Conservation (phyloP, 148 eudicot genomes). For the Simmondsia chinensis region DNA sequence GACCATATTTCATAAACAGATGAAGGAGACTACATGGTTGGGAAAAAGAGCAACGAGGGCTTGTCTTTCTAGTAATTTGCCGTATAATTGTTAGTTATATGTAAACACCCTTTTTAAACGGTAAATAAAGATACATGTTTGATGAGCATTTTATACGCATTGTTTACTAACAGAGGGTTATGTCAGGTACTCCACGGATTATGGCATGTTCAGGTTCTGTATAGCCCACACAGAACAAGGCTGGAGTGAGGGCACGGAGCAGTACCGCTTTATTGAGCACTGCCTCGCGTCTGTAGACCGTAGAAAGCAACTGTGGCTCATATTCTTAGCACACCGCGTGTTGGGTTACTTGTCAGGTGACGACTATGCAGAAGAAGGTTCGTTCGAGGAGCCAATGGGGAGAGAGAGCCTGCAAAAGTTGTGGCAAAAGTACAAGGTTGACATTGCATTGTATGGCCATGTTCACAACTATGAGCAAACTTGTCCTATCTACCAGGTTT, state of each 20-base stretch:
- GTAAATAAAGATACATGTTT: no score
- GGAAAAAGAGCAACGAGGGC: no score
- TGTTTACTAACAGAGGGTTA: no score
- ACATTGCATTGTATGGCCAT: slow-evolving; percentile 80
- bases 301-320: slow-evolving; percentile 89
- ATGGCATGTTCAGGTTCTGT: slow-evolving; percentile 92
- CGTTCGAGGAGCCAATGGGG: slow-evolving; percentile 93
- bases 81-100: no score
- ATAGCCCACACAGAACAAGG: slow-evolving; percentile 87
- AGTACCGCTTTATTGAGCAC: slow-evolving; percentile 72
- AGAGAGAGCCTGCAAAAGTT: slow-evolving; percentile 85
- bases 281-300: slow-evolving; percentile 83
- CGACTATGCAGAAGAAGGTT: slow-evolving; percentile 53
- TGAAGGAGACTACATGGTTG: no score
- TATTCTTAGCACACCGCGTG: slow-evolving; percentile 87
- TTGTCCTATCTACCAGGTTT: slow-evolving; percentile 84
- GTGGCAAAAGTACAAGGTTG: slow-evolving; percentile 94
- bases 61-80: no score
- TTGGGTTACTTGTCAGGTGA: slow-evolving; percentile 64
- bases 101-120: no score
- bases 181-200: slow-evolving; percentile 86
- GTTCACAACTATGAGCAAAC: slow-evolving; percentile 89
- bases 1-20: no score
- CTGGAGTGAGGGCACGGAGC: slow-evolving; percentile 90
- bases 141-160: no score